phyloP scores from a whole-genome alignment of 768 basidiomycete genomes.

The Tylopilus felleus region DNA sequence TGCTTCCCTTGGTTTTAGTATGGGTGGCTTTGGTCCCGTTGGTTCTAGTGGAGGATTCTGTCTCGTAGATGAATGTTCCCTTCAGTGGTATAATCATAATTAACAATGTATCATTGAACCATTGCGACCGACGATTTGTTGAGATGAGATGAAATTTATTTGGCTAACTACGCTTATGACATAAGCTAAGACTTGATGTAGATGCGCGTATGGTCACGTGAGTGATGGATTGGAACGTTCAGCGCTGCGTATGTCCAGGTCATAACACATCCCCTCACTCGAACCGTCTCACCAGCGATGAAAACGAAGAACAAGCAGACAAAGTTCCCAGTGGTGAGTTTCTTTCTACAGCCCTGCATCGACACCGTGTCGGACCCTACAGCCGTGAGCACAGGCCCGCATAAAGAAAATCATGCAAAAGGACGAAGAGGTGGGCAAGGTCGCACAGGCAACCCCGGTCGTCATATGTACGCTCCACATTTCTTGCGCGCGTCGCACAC shows the following conservation, averaged over 20 bases:
- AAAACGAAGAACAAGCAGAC: constrained; percentile 91
- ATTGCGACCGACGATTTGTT: too few relatives aligned
- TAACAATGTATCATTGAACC: too few relatives aligned
- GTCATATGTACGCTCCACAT: constrained; percentile 80
- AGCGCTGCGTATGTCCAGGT: constrained; percentile 8
- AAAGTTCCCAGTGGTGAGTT: constrained; percentile 82
- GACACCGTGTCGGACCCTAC: neutral
- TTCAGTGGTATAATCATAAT: too few relatives aligned
- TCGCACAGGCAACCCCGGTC: constrained; percentile 92
- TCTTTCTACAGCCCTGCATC: neutral
- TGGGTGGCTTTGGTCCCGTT: too few relatives aligned
- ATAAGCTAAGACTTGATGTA: too few relatives aligned
- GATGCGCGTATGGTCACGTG: constrained; percentile 18
- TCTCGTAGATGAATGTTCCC: too few relatives aligned
- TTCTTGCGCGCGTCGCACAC: constrained; percentile 12
- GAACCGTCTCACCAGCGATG: constrained; percentile 51
- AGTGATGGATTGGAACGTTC: constrained; percentile 23
- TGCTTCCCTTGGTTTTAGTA: too few relatives aligned
- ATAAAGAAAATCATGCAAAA: constrained; percentile 99
- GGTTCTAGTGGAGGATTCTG: too few relatives aligned
- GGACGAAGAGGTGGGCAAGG: constrained; percentile 98
- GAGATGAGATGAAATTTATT: too few relatives aligned
- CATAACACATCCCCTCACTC: too few relatives aligned
- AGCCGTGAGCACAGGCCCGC: constrained; percentile 59
- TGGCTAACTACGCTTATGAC: too few relatives aligned